Evolutionary conservation across 2,329 filamentous ascomycete genomes (phyloP), one percentile per base, ranked within the genome.

Genomic region (Xylariaceae sp.): DNA sequence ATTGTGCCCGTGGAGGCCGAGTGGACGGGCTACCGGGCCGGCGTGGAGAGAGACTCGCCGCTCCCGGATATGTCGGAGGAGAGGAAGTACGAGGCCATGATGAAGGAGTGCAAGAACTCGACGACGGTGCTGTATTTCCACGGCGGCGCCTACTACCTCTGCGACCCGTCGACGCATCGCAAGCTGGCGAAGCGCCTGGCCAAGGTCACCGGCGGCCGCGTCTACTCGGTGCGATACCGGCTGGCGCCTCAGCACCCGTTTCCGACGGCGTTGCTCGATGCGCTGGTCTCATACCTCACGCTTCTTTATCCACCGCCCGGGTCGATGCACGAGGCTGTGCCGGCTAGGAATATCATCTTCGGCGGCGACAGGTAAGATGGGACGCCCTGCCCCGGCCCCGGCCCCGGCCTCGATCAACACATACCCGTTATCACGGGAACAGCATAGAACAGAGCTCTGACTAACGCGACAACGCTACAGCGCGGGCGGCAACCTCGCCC

Each of bases 241-340:
- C 78, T 94, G 2, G 81, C 87, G 12, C 89, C 89, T 0, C 85
- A 91, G 66, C 72, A 85, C 55, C 81, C 87, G 0, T 94, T 94
- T 66, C 89, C 89, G 0, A 76, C 86, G 0, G 87, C 87, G 1
- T 70, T 94, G 6, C 72, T 92, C 41, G 89, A 94, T 65, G 86
- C 81, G 1, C 71, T 92, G 9, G 75, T 86, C 30, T 83, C 86
- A 0, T 94, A 92, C 64, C 76, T 94, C 34, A 81, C 80, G 0
- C 75, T 92, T 6, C 75, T 94, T 1, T 85, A 89, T 62, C 89
- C 89, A 12, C 85, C 86, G 0, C 74, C 80, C 0, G 85, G 78
- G 16, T 80, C 87, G 0, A 78, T 83, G 42, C 88, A 94, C 67
- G 74, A 78, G 13, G 73, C 88, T 2, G 80, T 92, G 1, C 72